Base-by-base conservation (phyloP, 2,329 filamentous ascomycete species). In the Coccinonectria pachysandricola region DNA sequence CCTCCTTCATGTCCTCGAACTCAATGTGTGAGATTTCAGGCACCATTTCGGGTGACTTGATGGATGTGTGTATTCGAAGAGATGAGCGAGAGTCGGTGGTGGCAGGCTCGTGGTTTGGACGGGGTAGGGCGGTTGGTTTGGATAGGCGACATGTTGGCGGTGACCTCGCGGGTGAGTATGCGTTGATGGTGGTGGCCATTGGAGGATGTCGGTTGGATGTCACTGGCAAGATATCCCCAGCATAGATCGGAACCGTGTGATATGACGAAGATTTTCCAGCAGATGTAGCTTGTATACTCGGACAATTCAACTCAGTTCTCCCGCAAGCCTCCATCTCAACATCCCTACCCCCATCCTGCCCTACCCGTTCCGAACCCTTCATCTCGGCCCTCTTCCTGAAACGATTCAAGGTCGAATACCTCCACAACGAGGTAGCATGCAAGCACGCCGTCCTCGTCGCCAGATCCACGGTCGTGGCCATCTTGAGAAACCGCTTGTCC, bases 371-470 rank as follows among this genome's bases (percentile, higher is more conserved):
- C n/a, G n/a, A n/a, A n/a, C n/a, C n/a, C n/a, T n/a, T n/a, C n/a
- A n/a, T n/a, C n/a, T n/a, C n/a, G n/a, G 71, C 53, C 4, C 62
- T 56, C 31, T 60, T 55, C 11, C 71, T 57, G 7, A 76, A 58
- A 7, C 68, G 53, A 42, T 83, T 83, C 48, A 80, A 60, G 30
- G 79, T 71, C 5, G 76, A 77, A 12, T 71, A 74, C 25, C 78
- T 74, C 13, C 75, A 61, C 9, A 82, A 56, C 14, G 72, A 55
- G n/a, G 56, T 52, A 12, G 56, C 56, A 34, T 68, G 64, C 15
- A 63, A 57, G 11, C 65, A 54, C 1, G 60, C 55, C 28, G 57
- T 60, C 13, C 44, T 42, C 21, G 46, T 40, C 8, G 52, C 45
- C 7, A 54, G 43, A 8, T 58, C 55, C 11, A 57, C 40, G 12